phyloP scores from a whole-genome alignment of 805 yeast species.

The Metschnikowia amazonensis region DNA sequence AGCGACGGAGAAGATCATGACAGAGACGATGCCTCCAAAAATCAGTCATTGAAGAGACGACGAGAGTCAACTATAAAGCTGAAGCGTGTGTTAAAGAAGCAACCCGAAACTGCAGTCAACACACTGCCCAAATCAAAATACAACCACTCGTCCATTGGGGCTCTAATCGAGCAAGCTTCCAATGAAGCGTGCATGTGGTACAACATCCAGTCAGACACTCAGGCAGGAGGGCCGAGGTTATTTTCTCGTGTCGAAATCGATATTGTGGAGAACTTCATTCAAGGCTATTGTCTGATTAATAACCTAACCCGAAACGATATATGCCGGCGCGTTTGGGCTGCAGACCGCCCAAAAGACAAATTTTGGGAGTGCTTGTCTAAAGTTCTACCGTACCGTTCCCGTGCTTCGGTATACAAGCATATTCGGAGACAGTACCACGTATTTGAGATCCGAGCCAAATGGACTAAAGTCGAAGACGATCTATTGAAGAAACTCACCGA shows the following conservation, averaged over 20 bases:
- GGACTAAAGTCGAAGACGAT: conserved; percentile 82
- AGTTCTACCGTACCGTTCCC: conserved; percentile 78
- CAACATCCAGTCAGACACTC: conserved; percentile 20
- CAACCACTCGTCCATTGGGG: conserved; percentile 28
- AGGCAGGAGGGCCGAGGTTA: conserved; percentile 32
- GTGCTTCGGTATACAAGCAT: conserved; percentile 90
- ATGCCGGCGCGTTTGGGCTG: conserved; percentile 84
- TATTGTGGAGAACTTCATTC: conserved; percentile 70
- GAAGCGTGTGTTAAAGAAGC: conserved; percentile 12
- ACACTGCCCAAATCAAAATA: conserved; percentile 20
- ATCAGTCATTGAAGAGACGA: conserved; percentile 12
- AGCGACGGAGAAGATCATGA: background rate
- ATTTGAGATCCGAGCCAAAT: conserved; percentile 82
- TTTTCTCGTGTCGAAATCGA: conserved; percentile 64
- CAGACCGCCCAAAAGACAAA: conserved; percentile 77
- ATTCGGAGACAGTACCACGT: conserved; percentile 86
- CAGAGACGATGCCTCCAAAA: background rate
- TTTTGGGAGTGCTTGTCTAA: conserved; percentile 83
- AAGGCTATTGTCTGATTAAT: conserved; percentile 62
- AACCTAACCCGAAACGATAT: conserved; percentile 62
- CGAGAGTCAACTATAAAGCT: background rate
- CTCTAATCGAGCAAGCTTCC: conserved; percentile 34
- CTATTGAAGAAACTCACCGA: conserved; percentile 58
- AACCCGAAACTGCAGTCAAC: conserved; percentile 1
- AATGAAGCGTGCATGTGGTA: conserved; percentile 36